Conservation (phyloP, 768 basidiomycete genomes). For the Mrakia hoshinonis region DNA sequence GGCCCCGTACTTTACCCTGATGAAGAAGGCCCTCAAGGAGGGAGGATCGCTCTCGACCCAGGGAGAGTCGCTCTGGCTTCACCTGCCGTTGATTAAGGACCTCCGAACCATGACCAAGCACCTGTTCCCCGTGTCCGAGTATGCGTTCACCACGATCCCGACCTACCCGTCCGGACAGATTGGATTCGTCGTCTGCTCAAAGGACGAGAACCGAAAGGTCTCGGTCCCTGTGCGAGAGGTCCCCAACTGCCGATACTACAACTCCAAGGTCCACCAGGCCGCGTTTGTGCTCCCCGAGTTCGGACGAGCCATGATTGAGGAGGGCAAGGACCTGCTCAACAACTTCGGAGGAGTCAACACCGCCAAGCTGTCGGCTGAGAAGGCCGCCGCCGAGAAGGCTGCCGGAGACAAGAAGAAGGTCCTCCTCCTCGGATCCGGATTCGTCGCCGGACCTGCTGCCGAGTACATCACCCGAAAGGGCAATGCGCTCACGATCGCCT, state of each 20-base stretch:
- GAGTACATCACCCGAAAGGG: conserved; percentile 79
- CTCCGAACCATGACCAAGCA: conserved; percentile 59
- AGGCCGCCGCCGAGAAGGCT: conserved; percentile 21
- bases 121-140: conserved; percentile 74
- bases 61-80: conserved; percentile 91
- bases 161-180: conserved; percentile 99
- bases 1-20: conserved; percentile 90
- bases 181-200: conserved; percentile 83
- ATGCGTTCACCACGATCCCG: conserved; percentile 92
- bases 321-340: conserved; percentile 53
- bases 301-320: conserved; percentile 61
- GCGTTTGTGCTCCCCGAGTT: conserved; percentile 94
- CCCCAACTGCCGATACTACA: conserved; percentile 72
- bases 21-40: conserved; percentile 77
- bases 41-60: conserved; percentile 93
- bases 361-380: conserved; percentile 27
- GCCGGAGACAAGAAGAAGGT: conserved; percentile 49
- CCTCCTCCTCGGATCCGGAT: conserved; percentile 86
- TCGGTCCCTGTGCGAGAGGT: conserved; percentile 65
- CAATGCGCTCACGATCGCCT: conserved; percentile 80
- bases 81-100: conserved; percentile 73
- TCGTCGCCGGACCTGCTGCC: conserved; percentile 90
- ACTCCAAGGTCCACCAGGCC: conserved; percentile 62
- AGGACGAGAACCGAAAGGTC: conserved; percentile 59
- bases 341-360: conserved; percentile 36